Conservation (phyloP, 306 rosid genomes). For the Ceratonia siliqua region DNA sequence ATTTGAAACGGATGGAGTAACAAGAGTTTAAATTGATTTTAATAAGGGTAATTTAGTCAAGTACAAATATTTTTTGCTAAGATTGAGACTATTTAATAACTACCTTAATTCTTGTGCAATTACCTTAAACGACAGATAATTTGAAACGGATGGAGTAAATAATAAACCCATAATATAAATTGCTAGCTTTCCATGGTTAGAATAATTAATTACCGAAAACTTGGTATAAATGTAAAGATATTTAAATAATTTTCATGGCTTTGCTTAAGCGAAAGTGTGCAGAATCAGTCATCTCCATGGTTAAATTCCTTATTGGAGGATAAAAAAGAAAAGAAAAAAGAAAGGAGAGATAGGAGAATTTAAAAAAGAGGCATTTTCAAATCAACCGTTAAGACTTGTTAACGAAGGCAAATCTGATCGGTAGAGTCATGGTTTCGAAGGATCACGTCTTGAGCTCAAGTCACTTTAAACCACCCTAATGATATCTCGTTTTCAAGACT, state of each 20-base stretch:
- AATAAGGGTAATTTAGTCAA: no score
- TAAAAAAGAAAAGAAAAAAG: not conserved
- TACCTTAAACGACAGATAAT: no score
- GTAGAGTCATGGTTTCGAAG: not conserved
- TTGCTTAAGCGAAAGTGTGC: not conserved
- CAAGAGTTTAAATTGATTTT: no score
- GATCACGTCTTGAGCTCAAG: not conserved
- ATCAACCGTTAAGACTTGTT: constrained; percentile 33
- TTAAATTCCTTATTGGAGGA: not conserved
- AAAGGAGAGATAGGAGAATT: not conserved
- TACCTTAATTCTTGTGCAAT: no score
- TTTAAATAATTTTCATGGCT: not conserved
- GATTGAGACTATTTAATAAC: no score
- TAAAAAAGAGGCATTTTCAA: not conserved
- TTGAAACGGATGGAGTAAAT: no score
- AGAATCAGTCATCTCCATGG: not conserved
- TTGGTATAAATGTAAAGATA: not conserved
- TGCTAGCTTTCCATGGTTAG: not conserved
- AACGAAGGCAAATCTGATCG: constrained; percentile 30
- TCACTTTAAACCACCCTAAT: not conserved
- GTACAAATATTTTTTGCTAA: no score
- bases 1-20: no score
- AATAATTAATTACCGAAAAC: not conserved
- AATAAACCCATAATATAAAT: not conserved
- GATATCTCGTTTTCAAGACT: constrained; percentile 32